Evolutionary conservation across 257 asterid species (phyloP).

Genomic region (Dorcoceras hygrometricum): DNA sequence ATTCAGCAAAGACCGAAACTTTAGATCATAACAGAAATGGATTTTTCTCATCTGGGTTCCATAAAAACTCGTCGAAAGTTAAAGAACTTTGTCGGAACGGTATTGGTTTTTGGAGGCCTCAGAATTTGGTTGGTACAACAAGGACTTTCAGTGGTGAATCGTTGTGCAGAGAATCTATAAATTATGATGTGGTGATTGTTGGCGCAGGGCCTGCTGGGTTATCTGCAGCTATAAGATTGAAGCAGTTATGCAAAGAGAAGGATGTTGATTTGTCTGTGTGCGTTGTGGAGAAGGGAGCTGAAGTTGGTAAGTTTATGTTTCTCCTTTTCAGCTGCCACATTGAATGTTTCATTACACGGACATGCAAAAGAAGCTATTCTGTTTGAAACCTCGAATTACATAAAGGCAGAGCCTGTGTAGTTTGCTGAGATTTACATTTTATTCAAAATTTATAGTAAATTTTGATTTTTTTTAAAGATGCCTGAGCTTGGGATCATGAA

Average conservation of each 20-base stretch:
- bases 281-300: slow-evolving; percentile 96
- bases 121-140: slow-evolving; percentile 27
- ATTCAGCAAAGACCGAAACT: slow-evolving; percentile 25
- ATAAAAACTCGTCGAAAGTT: slow-evolving; percentile 18
- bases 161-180: slow-evolving; percentile 56
- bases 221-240: slow-evolving; percentile 87
- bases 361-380: slow-evolving; percentile 14
- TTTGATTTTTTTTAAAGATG: not conserved
- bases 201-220: slow-evolving; percentile 99
- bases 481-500: slow-evolving; percentile 2
- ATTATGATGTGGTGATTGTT: slow-evolving; percentile 89
- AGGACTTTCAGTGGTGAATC: slow-evolving; percentile 53
- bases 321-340: not conserved
- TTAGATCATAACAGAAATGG: slow-evolving; percentile 27
- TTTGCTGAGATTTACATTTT: not conserved
- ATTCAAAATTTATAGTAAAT: not conserved
- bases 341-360: not conserved
- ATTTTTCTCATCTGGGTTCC: slow-evolving; percentile 28
- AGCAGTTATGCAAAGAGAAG: slow-evolving; percentile 74
- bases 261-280: slow-evolving; percentile 83
- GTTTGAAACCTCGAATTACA: slow-evolving; percentile 19
- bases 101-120: slow-evolving; percentile 27
- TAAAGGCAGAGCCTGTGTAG: not conserved
- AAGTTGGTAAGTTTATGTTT: slow-evolving; percentile 59
- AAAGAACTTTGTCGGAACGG: slow-evolving; percentile 21